Evolutionary conservation across 1,284 basidiomycete genomes (phyloP).

Genomic region (Ceratorhiza oryzae-sativae): DNA sequence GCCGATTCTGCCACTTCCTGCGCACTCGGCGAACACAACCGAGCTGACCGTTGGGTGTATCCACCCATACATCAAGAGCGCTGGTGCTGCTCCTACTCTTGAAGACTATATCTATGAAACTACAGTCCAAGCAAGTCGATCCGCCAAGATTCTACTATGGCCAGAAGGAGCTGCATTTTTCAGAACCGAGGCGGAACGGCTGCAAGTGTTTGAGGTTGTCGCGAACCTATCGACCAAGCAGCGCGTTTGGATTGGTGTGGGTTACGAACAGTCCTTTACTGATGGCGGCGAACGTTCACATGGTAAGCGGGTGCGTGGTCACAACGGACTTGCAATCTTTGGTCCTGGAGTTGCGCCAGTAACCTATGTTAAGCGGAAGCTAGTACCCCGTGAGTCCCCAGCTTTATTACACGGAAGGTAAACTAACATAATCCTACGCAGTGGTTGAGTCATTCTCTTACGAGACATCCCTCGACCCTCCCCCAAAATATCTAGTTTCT

Average conservation of each 20-base stretch:
- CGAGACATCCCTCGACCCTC: slow-evolving; percentile 59
- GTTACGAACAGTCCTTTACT: slow-evolving; percentile 65
- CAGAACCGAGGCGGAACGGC: slow-evolving; percentile 57
- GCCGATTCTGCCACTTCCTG: slow-evolving; percentile 55
- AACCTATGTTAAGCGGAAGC: slow-evolving; percentile 74
- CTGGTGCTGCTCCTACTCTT: slow-evolving; percentile 57
- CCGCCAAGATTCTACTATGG: slow-evolving; percentile 75
- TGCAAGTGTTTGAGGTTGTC: slow-evolving; percentile 59
- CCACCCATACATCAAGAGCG: slow-evolving; percentile 43
- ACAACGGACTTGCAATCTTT: slow-evolving; percentile 69
- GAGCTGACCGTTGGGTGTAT: slow-evolving; percentile 69
- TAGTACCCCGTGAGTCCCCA: slow-evolving; percentile 70
- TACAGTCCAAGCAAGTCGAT: slow-evolving; percentile 51
- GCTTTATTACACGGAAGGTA: not conserved
- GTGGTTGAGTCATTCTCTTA: slow-evolving; percentile 76
- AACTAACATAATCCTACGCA: slow-evolving; percentile 46
- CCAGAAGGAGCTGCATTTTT: slow-evolving; percentile 78
- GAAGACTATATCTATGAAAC: slow-evolving; percentile 68
- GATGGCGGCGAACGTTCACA: slow-evolving; percentile 50
- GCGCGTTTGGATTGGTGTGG: slow-evolving; percentile 63
- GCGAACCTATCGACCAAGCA: slow-evolving; percentile 47
- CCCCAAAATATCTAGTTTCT: slow-evolving; percentile 55
- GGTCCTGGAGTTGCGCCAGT: slow-evolving; percentile 53
- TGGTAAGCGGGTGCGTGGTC: slow-evolving; percentile 55
- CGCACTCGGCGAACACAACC: slow-evolving; percentile 57